Evolutionary conservation across 306 rosid species (phyloP), one percentile per base, ranked within the genome.

Genomic region (Potentilla sterilis): DNA sequence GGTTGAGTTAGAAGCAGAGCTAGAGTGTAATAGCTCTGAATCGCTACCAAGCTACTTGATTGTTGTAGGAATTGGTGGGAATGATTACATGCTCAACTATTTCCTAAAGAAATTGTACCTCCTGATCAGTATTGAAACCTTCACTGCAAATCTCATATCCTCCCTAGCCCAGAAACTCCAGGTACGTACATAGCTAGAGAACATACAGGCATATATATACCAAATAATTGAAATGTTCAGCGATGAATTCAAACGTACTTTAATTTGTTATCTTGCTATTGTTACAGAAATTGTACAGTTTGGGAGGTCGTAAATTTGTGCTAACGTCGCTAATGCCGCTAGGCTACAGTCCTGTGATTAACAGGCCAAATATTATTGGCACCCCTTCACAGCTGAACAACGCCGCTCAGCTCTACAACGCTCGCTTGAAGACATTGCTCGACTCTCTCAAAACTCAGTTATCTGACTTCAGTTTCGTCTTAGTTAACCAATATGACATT

Each of bases 301-400:
- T 86, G 86, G 90, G 90, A 72, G 90, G 81, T 22, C 57, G 87
- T 9, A 86, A 76, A 69, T 76, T 86, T 57, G 84, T 86, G 66
- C 1, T 79, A 5, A 81, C 77, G 61, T 81, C 84, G 18, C 69
- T 86, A 55, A 76, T 79, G n/a, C 87, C 90, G 41, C 41, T 86
- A 12, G 87, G 90, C 75, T 77, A 80, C 74, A 81, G 81, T 81
- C 90, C 88, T 3, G 70, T 77, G 77, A 80, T 77, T 46, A 82
- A 37, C 14, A 44, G 46, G 12, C 75, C 69, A 9, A 63, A 47
- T 13, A 35, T 32, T 21, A 69, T 64, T 9, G 73, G 77, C 32
- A 73, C 86, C 79, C 44, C 70, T 2, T 75, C 77, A 68, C 78
- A 41, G 21, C 52, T 86, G 32, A 86, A 81, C 63, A 35, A 40